A percentile compares a stretch with the other conserved stretches of the same genome.
Conservation (phyloP, 1,284 basidiomycete species). For the Melanopsichium pennsylvanicum region DNA sequence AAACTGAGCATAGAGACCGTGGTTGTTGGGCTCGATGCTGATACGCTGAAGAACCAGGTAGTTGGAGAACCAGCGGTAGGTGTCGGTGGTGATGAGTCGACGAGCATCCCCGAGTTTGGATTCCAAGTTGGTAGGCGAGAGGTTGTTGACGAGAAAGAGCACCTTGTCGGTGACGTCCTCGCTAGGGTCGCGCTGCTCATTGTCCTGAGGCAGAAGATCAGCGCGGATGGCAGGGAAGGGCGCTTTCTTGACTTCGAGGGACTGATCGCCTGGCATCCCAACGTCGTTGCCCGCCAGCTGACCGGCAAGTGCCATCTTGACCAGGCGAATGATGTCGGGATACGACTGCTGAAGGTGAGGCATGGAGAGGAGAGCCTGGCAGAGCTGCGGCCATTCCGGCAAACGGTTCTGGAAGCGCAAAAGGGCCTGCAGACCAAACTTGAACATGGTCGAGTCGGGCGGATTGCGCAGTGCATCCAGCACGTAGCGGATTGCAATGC, state of each 20-base stretch:
- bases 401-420: constrained; percentile 86
- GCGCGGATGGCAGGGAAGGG: constrained; percentile 67
- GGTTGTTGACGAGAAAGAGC: constrained; percentile 97
- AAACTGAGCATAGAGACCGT: constrained; percentile 91
- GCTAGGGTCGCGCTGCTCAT: constrained; percentile 71
- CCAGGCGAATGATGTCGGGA: constrained; percentile 75
- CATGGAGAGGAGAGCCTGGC: constrained; percentile 85
- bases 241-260: constrained; percentile 61
- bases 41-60: constrained; percentile 96
- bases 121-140: constrained; percentile 92
- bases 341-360: constrained; percentile 85
- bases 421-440: constrained; percentile 92
- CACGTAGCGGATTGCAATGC: constrained; percentile 96
- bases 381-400: constrained; percentile 91
- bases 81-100: constrained; percentile 50
- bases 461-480: constrained; percentile 81
- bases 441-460: constrained; percentile 90
- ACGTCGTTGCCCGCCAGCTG: constrained; percentile 27
- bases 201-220: constrained; percentile 65
- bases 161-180: constrained; percentile 92
- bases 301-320: constrained; percentile 52
- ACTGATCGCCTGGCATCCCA: constrained; percentile 29
- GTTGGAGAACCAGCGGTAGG: constrained; percentile 86
- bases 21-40: constrained; percentile 96
- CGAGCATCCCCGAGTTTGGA: constrained; percentile 68